Percentiles rank a stretch among this genome's conserved stretches.
Evolutionary conservation across 2,329 filamentous ascomycete species (phyloP).

Genomic region (Neopestalotiopsis rosae): DNA sequence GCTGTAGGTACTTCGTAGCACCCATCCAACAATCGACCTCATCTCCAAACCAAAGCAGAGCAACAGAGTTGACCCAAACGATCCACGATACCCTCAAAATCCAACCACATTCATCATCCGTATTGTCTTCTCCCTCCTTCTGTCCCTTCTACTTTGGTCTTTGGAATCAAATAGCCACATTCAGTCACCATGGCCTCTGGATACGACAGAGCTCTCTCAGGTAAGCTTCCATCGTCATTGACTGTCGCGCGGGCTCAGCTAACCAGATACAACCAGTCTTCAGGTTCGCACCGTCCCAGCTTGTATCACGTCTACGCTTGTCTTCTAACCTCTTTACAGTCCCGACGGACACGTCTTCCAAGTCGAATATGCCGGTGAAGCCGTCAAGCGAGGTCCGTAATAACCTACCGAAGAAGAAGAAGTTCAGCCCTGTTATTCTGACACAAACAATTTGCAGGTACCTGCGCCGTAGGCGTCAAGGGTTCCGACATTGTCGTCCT

Average conservation of each 20-base stretch:
- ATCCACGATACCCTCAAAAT: conserved; percentile 17
- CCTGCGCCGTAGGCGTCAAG: conserved; percentile 97
- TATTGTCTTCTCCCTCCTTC: not conserved
- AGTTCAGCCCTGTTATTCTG: not conserved
- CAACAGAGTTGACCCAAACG: conserved; percentile 10
- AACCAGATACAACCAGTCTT: conserved; percentile 70
- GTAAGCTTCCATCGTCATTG: conserved; percentile 62
- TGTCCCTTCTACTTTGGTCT: not conserved
- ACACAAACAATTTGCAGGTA: conserved; percentile 63
- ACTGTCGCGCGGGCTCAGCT: conserved; percentile 41
- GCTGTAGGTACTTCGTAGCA: not conserved
- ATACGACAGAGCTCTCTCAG: conserved; percentile 98
- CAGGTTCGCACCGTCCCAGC: conserved; percentile 59
- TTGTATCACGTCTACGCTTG: conserved; percentile 16
- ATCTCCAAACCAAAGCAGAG: conserved; percentile 14
- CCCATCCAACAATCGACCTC: conserved; percentile 15
- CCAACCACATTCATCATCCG: conserved; percentile 10
- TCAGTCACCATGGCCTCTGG: conserved; percentile 76
- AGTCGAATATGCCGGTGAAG: conserved; percentile 98
- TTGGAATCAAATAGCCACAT: not conserved
- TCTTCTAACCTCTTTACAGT: conserved; percentile 64
- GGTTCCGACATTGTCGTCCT: conserved; percentile 92
- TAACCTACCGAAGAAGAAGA: too few relatives aligned
- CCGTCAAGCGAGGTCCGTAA: conserved; percentile 88
- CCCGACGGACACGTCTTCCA: conserved; percentile 99